Percentiles rank a stretch among this genome's conserved stretches.
These are phyloP conservation scores for Populus nigra DNA, from an alignment of 345 rosid species.

Conservation along the genomic window DNA sequence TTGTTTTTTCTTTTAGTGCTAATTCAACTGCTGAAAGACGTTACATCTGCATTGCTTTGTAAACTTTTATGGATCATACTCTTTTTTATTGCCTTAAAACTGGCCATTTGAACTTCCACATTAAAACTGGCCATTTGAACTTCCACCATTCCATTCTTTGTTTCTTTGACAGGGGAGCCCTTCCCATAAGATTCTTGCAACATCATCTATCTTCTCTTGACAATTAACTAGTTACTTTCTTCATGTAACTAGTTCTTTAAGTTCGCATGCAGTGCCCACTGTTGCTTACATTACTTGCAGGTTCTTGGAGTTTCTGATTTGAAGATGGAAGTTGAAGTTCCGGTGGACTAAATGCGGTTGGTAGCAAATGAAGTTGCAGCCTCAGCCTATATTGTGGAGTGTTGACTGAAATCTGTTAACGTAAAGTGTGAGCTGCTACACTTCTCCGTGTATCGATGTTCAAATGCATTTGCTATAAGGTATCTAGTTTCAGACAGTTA, in stretches of 20 bases:
- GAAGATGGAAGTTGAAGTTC: constrained; percentile 81
- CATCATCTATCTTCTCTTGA: neutral
- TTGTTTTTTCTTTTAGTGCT: neutral
- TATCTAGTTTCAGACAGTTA: neutral
- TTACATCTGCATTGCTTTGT: neutral
- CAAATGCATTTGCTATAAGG: neutral
- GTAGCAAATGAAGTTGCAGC: neutral
- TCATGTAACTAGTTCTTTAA: neutral
- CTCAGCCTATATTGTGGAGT: neutral
- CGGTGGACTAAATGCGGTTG: constrained; percentile 49
- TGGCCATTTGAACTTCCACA: neutral
- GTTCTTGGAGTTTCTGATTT: constrained; percentile 56
- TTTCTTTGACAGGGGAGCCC: neutral
- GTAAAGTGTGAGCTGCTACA: neutral
- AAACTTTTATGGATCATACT: neutral
- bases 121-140: neutral
- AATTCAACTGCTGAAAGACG: neutral
- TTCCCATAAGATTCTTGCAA: neutral
- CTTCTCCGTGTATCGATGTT: neutral
- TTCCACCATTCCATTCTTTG: neutral
- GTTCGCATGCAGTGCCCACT: neutral
- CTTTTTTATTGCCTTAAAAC: neutral
- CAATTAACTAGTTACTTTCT: neutral
- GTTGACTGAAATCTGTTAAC: neutral
- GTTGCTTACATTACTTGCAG: constrained; percentile 30